Percentiles rank a stretch among this genome's conserved stretches.
Evolutionary conservation across 306 rosid genomes (phyloP).

Genomic region (Dicorynia guianensis): DNA sequence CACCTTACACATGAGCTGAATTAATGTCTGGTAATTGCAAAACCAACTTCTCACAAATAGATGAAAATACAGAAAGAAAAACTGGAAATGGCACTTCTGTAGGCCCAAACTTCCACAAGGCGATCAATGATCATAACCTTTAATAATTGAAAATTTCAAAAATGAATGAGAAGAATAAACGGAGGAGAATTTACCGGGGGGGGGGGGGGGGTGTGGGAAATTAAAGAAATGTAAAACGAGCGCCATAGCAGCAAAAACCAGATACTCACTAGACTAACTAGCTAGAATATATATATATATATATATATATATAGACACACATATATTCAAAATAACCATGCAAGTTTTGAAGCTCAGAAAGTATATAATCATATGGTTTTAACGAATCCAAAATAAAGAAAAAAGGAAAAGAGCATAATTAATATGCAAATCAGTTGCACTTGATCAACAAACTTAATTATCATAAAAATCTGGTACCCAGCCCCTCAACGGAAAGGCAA

Average conservation of each 20-base stretch:
- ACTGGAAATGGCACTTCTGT: conserved; percentile 5
- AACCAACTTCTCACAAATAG: background rate
- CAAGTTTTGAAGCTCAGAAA: conserved; percentile 29
- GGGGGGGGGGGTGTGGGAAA: too few species aligned
- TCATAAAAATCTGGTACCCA: conserved; percentile 14
- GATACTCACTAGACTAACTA: conserved; percentile 16
- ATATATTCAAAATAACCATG: background rate
- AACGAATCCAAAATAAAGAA: too few species aligned
- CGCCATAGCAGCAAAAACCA: conserved; percentile 30
- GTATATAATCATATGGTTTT: too few species aligned
- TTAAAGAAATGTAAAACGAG: background rate
- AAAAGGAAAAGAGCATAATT: too few species aligned
- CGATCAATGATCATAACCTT: background rate
- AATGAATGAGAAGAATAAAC: background rate
- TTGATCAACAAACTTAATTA: conserved; percentile 2
- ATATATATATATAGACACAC: too few species aligned
- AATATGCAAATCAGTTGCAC: conserved; percentile 9
- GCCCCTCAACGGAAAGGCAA: background rate
- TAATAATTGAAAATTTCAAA: conserved; percentile 24
- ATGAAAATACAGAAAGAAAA: conserved; percentile 19
- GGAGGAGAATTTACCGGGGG: too few species aligned
- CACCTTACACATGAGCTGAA: background rate
- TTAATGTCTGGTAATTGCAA: background rate
- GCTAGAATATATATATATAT: too few species aligned
- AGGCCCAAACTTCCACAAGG: conserved; percentile 35